Evolutionary conservation across 345 rosid species (phyloP), one percentile per base, ranked within the genome.

Genomic region (Jatropha curcas): DNA sequence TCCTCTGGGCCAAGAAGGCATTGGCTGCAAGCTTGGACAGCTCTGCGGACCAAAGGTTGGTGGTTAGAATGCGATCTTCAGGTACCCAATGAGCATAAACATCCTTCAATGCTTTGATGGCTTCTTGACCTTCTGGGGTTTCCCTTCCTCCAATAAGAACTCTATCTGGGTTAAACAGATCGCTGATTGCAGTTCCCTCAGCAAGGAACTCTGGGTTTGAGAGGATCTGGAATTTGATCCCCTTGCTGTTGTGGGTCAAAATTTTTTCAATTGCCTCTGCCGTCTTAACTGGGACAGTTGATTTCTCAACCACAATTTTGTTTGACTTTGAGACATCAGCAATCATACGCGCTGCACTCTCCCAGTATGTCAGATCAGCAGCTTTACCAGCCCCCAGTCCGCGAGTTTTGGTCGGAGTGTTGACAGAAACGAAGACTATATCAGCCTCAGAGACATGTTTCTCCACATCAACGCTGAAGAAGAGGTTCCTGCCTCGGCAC

Each of bases 361-460:
- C 98, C 98, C 98, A 92, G 80, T 92, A 92, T 31, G 98, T 92
- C 77, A 92, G 89, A 74, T 92, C 97, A 9, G 97, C 97, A 71
- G 97, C 98, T 76, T 92, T 92, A 14, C 98, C 98, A 55, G 98
- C 98, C 68, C 98, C 98, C 46, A 92, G 91, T 72, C 98, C 98
- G 34, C 83, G 85, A 17, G 98, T 90, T 77, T 92, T 92, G 45
- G 98, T 92, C 0, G 98, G 98, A 61, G 98, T 92, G 81, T 92
- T 92, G 70, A 92, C 97, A 1, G 97, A 92, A 57, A 92, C 97
- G 71, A 92, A 92, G 69, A 92, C 97, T 33, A 92, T 92, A 74
- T 92, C 89, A 58, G 98, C 97, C 80, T 92, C 94, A 0, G 76
- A 65, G 1, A 92, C 93, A 58, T 92, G 96, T 67, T 86, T 92